A percentile compares a stretch with the other conserved stretches of the same genome.
Evolutionary conservation across 2,329 filamentous ascomycete genomes (phyloP).

Genomic region (Claviceps spartinae): DNA sequence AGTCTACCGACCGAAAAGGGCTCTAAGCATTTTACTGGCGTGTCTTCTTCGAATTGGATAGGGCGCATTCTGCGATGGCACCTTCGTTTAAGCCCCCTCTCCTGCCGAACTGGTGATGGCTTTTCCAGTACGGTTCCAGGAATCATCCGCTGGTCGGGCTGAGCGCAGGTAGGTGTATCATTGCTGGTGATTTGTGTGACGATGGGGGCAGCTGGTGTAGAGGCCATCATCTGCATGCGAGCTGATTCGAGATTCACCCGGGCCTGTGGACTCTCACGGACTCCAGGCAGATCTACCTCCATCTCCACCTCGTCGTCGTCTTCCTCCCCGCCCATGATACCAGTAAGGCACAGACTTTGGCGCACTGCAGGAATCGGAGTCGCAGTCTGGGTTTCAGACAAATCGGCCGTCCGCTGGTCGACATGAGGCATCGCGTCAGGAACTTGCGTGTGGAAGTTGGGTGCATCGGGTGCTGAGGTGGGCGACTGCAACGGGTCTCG

Average conservation of each 20-base stretch:
- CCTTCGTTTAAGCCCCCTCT: not conserved
- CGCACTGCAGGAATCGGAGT: not conserved
- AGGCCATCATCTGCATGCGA: conserved; percentile 7
- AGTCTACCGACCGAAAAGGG: conserved; percentile 5
- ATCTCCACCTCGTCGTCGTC: conserved; percentile 19
- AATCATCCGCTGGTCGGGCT: conserved; percentile 13
- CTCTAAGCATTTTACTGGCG: conserved; percentile 1
- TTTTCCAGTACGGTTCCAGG: conserved; percentile 8
- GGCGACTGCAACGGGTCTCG: not conserved
- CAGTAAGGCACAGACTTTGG: not conserved
- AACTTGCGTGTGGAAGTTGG: conserved; percentile 9
- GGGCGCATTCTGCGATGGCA: conserved; percentile 14
- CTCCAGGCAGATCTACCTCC: conserved; percentile 19
- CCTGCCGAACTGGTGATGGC: not conserved
- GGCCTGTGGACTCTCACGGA: conserved; percentile 8
- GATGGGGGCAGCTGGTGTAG: conserved; percentile 4
- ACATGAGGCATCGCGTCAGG: conserved; percentile 13
- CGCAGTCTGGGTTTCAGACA: not conserved
- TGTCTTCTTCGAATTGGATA: conserved; percentile 11
- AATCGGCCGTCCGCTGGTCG: not conserved
- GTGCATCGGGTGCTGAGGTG: not conserved
- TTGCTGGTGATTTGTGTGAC: conserved; percentile 8
- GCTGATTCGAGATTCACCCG: conserved; percentile 15
- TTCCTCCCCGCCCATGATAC: not conserved
- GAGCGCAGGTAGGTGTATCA: conserved; percentile 21